Percentiles rank a stretch among this genome's conserved stretches.
These are phyloP conservation scores for Megacollybia marginata DNA, from an alignment of 768 basidiomycete species.

Conservation along the genomic window DNA sequence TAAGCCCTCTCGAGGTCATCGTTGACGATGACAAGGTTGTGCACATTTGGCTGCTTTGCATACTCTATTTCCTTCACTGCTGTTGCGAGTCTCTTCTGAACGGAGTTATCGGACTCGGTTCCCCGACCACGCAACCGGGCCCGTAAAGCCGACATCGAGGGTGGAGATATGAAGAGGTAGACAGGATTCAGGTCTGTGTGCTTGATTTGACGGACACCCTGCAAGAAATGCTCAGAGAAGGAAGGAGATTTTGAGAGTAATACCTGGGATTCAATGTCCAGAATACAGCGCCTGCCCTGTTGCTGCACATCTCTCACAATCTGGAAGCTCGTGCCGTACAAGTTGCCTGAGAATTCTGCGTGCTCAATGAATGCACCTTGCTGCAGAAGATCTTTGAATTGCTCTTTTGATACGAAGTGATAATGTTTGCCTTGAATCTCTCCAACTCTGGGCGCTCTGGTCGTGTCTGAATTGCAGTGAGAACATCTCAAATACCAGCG, in stretches of 20 bases:
- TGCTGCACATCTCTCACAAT: constrained; percentile 64
- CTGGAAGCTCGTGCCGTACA: constrained; percentile 85
- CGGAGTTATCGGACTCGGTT: constrained; percentile 70
- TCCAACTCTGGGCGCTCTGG: constrained; percentile 73
- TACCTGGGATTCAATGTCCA: constrained; percentile 96
- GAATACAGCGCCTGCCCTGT: constrained; percentile 74
- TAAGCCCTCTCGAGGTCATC: constrained; percentile 85
- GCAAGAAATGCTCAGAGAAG: constrained; percentile 7
- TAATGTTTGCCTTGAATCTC: constrained; percentile 82
- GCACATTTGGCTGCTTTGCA: constrained; percentile 66
- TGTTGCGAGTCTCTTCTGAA: constrained; percentile 68
- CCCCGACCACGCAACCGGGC: constrained; percentile 70
- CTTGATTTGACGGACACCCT: constrained; percentile 94
- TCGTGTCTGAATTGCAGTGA: constrained; percentile 62
- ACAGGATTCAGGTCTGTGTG: constrained; percentile 74
- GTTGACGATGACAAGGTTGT: constrained; percentile 85
- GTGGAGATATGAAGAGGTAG: constrained; percentile 90
- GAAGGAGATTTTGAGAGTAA: constrained; percentile 12
- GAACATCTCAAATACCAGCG: constrained; percentile 3
- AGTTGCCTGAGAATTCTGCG: constrained; percentile 88
- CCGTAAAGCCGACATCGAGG: constrained; percentile 64
- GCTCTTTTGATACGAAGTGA: constrained; percentile 70
- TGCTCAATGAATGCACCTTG: constrained; percentile 86
- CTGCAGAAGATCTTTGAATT: constrained; percentile 62
- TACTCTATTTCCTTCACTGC: constrained; percentile 79